Evolutionary conservation across 768 basidiomycete genomes (phyloP).

Genomic region (Pleurotus pulmonarius): DNA sequence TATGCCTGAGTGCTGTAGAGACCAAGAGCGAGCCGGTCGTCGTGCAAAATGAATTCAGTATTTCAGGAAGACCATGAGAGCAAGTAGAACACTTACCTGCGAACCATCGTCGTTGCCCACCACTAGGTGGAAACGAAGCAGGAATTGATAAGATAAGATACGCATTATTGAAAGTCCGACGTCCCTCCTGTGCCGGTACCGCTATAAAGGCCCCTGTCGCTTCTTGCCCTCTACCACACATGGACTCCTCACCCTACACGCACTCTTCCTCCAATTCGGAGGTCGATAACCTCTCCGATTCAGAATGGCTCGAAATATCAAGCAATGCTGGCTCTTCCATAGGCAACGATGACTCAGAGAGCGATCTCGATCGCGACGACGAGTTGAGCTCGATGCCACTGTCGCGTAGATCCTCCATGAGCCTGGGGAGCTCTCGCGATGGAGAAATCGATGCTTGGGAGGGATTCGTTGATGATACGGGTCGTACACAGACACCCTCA

Average conservation of each 20-base stretch:
- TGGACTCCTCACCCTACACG: slow-evolving; percentile 17
- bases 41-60: no score
- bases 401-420: slow-evolving; percentile 68
- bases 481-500: slow-evolving; percentile 13
- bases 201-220: background rate
- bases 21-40: background rate
- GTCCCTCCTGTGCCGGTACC: background rate
- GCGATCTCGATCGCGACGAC: slow-evolving; percentile 61
- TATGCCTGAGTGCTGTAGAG: background rate
- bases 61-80: no score
- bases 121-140: no score
- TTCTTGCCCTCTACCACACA: slow-evolving; percentile 7
- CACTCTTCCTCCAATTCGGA: slow-evolving; percentile 52
- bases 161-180: slow-evolving; percentile 1
- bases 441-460: slow-evolving; percentile 78
- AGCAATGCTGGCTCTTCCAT: slow-evolving; percentile 56
- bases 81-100: no score
- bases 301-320: slow-evolving; percentile 80
- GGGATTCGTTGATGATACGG: slow-evolving; percentile 66
- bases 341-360: slow-evolving; percentile 68
- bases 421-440: slow-evolving; percentile 63
- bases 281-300: slow-evolving; percentile 67
- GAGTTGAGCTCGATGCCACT: slow-evolving; percentile 41
- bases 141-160: slow-evolving; percentile 4
- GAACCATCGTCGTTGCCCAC: no score